Percentiles rank a stretch among this genome's conserved stretches.
Conservation (phyloP, 805 yeast genomes). For the Lipomyces oligophaga region DNA sequence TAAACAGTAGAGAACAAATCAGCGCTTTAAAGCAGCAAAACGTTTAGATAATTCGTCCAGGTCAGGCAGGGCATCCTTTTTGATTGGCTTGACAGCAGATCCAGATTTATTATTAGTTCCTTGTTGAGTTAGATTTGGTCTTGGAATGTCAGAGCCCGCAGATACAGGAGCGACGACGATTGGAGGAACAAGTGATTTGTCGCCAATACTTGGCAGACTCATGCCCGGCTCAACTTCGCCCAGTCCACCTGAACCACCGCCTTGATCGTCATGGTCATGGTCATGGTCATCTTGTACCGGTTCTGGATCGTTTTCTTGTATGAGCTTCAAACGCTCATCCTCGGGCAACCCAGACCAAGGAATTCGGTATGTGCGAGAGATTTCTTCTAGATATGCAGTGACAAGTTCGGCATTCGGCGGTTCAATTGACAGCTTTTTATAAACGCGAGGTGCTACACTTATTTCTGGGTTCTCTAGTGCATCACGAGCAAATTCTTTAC, state of each 20-base stretch:
- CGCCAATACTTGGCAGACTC: constrained; percentile 30
- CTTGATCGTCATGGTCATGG: constrained; percentile 37
- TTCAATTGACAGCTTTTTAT: constrained; percentile 57
- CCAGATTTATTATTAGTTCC: constrained; percentile 15
- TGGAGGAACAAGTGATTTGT: constrained; percentile 31
- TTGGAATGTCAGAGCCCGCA: constrained; percentile 36
- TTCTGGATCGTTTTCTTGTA: constrained; percentile 33
- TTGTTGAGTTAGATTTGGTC: constrained; percentile 34
- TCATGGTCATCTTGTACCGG: constrained; percentile 37
- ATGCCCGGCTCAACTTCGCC: constrained; percentile 31
- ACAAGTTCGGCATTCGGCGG: constrained; percentile 68
- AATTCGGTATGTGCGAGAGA: constrained; percentile 73
- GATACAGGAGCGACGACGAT: constrained; percentile 36
- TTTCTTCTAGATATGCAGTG: constrained; percentile 66
- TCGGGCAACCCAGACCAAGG: constrained; percentile 57
- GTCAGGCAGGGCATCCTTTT: constrained; percentile 38
- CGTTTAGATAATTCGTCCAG: constrained; percentile 64
- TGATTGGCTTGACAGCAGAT: constrained; percentile 5
- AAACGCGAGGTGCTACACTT: constrained; percentile 64
- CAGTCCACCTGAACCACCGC: constrained; percentile 32
- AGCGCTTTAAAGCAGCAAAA: constrained; percentile 63
- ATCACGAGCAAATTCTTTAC: constrained; percentile 57
- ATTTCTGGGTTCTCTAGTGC: constrained; percentile 51
- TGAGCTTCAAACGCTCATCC: constrained; percentile 34
- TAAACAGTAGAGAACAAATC: neutral